These are phyloP conservation scores for Westerdykella ornata DNA, from an alignment of 2,329 filamentous ascomycete genomes.

Conservation along the genomic window DNA sequence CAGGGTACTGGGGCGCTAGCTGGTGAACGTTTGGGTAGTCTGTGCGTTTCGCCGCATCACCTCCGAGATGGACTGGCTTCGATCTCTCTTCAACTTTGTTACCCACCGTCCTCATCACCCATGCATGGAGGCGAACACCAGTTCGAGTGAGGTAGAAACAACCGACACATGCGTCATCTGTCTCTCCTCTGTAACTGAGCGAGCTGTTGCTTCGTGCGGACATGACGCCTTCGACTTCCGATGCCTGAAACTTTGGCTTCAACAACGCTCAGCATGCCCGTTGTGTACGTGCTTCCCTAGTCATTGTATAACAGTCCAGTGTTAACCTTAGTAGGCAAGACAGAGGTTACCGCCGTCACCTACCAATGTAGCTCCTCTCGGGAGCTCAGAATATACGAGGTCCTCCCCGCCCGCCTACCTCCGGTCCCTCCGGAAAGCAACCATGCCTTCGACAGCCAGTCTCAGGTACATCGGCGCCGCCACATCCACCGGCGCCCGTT, in stretches of 20 bases:
- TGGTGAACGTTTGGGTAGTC: neutral
- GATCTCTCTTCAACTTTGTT: too few species aligned
- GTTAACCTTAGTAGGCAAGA: conserved; percentile 41
- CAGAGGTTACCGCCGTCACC: conserved; percentile 53
- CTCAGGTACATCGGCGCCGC: conserved; percentile 1
- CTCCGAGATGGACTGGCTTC: neutral
- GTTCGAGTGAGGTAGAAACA: conserved; percentile 11
- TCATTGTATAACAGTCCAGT: neutral
- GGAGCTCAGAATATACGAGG: conserved; percentile 53
- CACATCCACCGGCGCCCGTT: conserved; percentile 13
- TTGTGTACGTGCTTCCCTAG: conserved; percentile 59
- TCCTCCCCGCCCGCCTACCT: conserved; percentile 35
- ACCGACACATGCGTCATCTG: conserved; percentile 69
- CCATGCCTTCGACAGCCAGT: conserved; percentile 3
- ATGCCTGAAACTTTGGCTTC: conserved; percentile 76
- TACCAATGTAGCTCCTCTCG: conserved; percentile 54
- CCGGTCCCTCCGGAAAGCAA: too few species aligned
- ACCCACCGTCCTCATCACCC: too few species aligned
- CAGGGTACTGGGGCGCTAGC: neutral
- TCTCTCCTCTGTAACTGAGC: conserved; percentile 66
- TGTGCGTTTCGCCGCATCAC: conserved; percentile 3
- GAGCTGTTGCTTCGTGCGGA: conserved; percentile 69
- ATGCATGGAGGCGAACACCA: conserved; percentile 18
- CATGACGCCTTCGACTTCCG: conserved; percentile 80
- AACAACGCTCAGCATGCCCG: conserved; percentile 66